These are phyloP conservation scores for Pseudocercospora ulei DNA, from an alignment of 2,329 filamentous ascomycete species.

Conservation along the genomic window DNA sequence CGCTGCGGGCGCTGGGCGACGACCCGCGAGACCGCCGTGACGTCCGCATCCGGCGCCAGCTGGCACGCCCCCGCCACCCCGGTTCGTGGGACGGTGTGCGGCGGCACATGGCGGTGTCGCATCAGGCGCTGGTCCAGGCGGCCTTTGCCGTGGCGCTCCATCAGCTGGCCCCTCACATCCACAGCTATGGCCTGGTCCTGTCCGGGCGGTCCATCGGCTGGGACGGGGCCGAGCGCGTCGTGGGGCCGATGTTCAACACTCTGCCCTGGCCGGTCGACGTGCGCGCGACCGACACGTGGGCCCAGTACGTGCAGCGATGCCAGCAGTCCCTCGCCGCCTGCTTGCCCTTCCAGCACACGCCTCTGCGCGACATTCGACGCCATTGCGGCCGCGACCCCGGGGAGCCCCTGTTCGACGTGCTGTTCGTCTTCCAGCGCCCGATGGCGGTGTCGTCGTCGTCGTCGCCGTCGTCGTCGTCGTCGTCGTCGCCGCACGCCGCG, in stretches of 20 bases:
- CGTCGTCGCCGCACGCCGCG: no score
- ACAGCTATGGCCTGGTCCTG: slow-evolving; percentile 62
- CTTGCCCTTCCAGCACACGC: slow-evolving; percentile 66
- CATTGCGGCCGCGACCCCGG: slow-evolving; percentile 54
- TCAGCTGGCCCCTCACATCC: slow-evolving; percentile 40
- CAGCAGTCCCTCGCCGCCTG: slow-evolving; percentile 61
- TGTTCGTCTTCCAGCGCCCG: slow-evolving; percentile 68
- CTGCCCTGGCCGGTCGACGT: slow-evolving; percentile 57
- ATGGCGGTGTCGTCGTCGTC: no score
- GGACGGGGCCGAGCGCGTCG: slow-evolving; percentile 53
- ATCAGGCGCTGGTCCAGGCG: slow-evolving; percentile 69
- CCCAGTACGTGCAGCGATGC: slow-evolving; percentile 51
- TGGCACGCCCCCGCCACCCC: no score
- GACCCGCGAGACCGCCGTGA: background rate
- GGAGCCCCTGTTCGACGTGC: slow-evolving; percentile 61
- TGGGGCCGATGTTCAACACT: slow-evolving; percentile 86
- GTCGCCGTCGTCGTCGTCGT: no score
- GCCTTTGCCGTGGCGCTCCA: slow-evolving; percentile 59
- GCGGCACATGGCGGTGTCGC: slow-evolving; percentile 56
- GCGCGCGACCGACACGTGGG: slow-evolving; percentile 46
- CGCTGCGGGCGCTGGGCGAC: slow-evolving; percentile 9
- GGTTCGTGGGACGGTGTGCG: slow-evolving; percentile 38
- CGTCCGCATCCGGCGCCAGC: no score
- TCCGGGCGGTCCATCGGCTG: slow-evolving; percentile 68
- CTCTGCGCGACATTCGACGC: slow-evolving; percentile 69